Conservation (phyloP, 495 filamentous ascomycete genomes). For the Xylaria cubensis region DNA sequence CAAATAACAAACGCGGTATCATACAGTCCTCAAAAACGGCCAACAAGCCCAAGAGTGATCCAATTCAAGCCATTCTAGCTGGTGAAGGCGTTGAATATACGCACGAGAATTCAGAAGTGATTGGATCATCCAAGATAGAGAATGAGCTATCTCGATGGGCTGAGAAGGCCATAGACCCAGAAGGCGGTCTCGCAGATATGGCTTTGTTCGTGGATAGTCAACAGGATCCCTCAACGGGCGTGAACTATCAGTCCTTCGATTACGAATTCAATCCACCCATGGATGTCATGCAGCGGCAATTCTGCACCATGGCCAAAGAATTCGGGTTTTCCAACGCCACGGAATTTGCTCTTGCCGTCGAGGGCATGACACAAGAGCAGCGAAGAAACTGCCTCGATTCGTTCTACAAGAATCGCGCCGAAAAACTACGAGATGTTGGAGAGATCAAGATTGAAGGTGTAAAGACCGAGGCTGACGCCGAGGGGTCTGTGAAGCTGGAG, state of each 20-base stretch:
- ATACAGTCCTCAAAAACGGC: constrained; percentile 36
- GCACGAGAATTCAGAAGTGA: constrained; percentile 94
- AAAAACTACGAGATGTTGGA: constrained; percentile 38
- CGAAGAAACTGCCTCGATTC: constrained; percentile 77
- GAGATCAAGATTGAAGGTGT: constrained; percentile 18
- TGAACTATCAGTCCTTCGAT: constrained; percentile 46
- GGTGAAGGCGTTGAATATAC: constrained; percentile 92
- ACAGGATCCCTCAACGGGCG: constrained; percentile 24
- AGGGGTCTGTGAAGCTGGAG: constrained; percentile 24
- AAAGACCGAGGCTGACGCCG: constrained; percentile 24
- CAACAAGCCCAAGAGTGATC: constrained; percentile 64
- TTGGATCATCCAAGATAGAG: constrained; percentile 87
- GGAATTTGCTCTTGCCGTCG: constrained; percentile 92
- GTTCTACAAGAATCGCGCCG: constrained; percentile 70
- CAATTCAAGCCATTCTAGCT: constrained; percentile 87
- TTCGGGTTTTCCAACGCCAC: constrained; percentile 78
- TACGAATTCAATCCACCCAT: constrained; percentile 78
- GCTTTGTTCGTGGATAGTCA: constrained; percentile 47
- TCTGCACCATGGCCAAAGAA: constrained; percentile 84
- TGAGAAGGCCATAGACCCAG: constrained; percentile 64
- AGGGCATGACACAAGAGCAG: constrained; percentile 90
- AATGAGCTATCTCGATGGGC: constrained; percentile 78
- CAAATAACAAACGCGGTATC: constrained; percentile 40
- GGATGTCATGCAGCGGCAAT: constrained; percentile 80
- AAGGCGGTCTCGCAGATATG: constrained; percentile 42